Evolutionary conservation across 2,329 filamentous ascomycete species (phyloP).

Genomic region (Colletotrichum abscissum): DNA sequence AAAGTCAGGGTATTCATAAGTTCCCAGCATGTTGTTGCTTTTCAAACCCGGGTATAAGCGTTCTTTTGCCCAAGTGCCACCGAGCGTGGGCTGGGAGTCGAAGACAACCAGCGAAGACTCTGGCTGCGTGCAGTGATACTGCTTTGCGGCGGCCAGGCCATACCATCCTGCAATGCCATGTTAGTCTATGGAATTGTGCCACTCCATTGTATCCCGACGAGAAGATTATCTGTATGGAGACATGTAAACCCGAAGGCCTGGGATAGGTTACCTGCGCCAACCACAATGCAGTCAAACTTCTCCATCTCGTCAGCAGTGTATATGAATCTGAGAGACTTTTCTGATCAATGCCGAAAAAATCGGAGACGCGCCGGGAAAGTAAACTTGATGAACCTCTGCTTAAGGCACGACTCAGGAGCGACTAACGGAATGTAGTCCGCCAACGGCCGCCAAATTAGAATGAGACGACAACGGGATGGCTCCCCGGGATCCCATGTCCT

Average conservation of each 20-base stretch:
- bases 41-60: slow-evolving; percentile 76
- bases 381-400: not conserved
- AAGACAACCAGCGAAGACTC: slow-evolving; percentile 66
- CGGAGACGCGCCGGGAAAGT: not conserved
- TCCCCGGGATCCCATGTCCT: not conserved
- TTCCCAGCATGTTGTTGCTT: slow-evolving; percentile 79
- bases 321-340: not conserved
- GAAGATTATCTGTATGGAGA: not conserved
- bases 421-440: not conserved
- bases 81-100: slow-evolving; percentile 67
- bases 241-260: not conserved
- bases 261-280: slow-evolving; percentile 63
- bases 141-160: slow-evolving; percentile 71
- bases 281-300: slow-evolving; percentile 56
- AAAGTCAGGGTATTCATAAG: slow-evolving; percentile 79
- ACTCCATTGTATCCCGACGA: not conserved
- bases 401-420: not conserved
- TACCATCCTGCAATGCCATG: slow-evolving; percentile 52
- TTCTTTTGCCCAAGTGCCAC: slow-evolving; percentile 77
- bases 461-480: not conserved
- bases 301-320: slow-evolving; percentile 47
- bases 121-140: slow-evolving; percentile 69
- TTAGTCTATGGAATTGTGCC: not conserved
- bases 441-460: slow-evolving; percentile 3
- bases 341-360: not conserved